Evolutionary conservation across 306 rosid species (phyloP).

Genomic region (Purshia tridentata): DNA sequence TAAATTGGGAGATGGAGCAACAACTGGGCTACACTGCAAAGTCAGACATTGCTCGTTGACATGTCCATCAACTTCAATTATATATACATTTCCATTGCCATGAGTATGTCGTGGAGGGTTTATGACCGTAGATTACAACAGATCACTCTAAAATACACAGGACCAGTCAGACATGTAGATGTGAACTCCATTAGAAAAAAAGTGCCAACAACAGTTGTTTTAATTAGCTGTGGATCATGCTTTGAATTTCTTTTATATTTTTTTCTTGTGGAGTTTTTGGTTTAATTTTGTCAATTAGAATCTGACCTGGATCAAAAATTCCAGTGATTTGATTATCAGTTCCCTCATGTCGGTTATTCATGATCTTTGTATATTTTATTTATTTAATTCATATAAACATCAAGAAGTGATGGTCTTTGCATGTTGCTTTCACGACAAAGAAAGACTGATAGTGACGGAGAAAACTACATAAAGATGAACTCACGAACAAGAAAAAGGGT

Average conservation of each 20-base stretch:
- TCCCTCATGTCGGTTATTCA: constrained; percentile 42
- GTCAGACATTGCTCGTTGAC: constrained; percentile 84
- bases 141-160: constrained; percentile 17
- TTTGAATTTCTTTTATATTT: constrained; percentile 5
- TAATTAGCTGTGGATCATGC: constrained; percentile 40
- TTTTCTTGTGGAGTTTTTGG: not conserved
- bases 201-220: constrained; percentile 26
- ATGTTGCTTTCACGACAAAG: constrained; percentile 38
- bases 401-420: constrained; percentile 36
- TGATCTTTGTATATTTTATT: constrained; percentile 6
- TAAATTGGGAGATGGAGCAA: constrained; percentile 92
- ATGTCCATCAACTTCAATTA: not conserved
- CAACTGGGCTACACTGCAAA: constrained; percentile 60
- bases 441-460: not conserved
- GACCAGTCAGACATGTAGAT: constrained; percentile 17
- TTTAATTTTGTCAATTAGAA: constrained; percentile 34
- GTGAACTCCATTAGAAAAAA: constrained; percentile 26
- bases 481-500: constrained; percentile 16
- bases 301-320: constrained; percentile 27
- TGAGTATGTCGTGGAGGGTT: constrained; percentile 12
- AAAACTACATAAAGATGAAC: not conserved
- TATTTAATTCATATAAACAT: constrained; percentile 11
- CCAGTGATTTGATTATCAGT: constrained; percentile 18
- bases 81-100: not conserved
- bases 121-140: constrained; percentile 36